A percentile compares a stretch with the other conserved stretches of the same genome.
phyloP scores from a whole-genome alignment of 371 early-diverging fungal species.

The Haplosporangium sp. region DNA sequence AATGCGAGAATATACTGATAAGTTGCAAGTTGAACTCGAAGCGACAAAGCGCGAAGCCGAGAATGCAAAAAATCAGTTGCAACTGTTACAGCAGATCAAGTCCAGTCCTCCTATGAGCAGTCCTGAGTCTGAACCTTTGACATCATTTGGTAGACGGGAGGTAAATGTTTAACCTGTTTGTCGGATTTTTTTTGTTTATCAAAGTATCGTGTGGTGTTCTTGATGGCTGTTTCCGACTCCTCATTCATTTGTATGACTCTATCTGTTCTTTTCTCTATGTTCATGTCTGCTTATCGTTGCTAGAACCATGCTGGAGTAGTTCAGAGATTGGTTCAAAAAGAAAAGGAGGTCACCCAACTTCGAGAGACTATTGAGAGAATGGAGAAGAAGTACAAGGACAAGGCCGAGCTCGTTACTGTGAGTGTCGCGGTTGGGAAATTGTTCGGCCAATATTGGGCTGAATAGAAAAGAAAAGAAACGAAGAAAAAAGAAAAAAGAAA shows the following conservation, averaged over 20 bases:
- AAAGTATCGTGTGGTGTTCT: not conserved
- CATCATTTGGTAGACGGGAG: slow-evolving; percentile 40
- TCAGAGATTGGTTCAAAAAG: slow-evolving; percentile 56
- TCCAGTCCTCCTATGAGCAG: slow-evolving; percentile 11
- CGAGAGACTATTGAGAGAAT: slow-evolving; percentile 55
- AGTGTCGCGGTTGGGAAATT: slow-evolving; percentile 17
- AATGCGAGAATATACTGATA: slow-evolving; percentile 38
- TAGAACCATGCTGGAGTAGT: slow-evolving; percentile 59
- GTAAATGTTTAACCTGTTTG: slow-evolving; percentile 8
- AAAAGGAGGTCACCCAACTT: slow-evolving; percentile 56
- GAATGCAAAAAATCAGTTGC: slow-evolving; percentile 35
- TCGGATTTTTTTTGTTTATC: not conserved
- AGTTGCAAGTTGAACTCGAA: slow-evolving; percentile 23
- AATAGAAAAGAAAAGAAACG: not conserved
- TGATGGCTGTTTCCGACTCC: slow-evolving; percentile 1
- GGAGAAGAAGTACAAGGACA: slow-evolving; percentile 56
- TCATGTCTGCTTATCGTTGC: not conserved
- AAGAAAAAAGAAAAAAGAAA: no score
- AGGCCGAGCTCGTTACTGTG: slow-evolving; percentile 53
- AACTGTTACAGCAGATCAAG: slow-evolving; percentile 14
- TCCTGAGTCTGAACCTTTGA: slow-evolving; percentile 29
- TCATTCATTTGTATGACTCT: slow-evolving; percentile 1
- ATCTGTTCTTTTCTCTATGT: slow-evolving; percentile 2
- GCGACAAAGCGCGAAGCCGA: slow-evolving; percentile 33
- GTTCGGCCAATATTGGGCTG: not conserved